phyloP scores from a whole-genome alignment of 2,329 filamentous ascomycete species.

The Sporothrix pseudoabietina region DNA sequence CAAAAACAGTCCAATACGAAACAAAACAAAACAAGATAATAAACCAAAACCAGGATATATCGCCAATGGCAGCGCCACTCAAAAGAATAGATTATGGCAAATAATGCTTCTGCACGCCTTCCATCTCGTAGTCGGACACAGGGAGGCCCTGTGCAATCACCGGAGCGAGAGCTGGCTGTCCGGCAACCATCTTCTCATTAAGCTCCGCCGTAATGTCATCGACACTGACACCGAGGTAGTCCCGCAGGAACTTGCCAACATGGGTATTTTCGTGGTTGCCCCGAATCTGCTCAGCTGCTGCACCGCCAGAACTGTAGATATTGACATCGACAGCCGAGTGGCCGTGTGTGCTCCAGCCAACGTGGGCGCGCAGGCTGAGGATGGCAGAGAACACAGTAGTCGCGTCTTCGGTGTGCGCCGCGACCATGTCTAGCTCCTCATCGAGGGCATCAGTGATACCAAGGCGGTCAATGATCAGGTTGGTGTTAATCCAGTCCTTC shows the following conservation, averaged over 20 bases:
- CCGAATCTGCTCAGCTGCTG: slow-evolving; percentile 63
- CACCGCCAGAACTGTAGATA: slow-evolving; percentile 79
- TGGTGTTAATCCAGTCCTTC: slow-evolving; percentile 66
- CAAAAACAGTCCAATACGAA: neutral
- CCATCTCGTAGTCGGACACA: slow-evolving; percentile 25
- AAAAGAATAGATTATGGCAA: neutral
- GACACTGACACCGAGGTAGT: slow-evolving; percentile 80
- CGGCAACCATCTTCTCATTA: slow-evolving; percentile 49
- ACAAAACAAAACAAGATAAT: neutral
- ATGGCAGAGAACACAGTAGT: slow-evolving; percentile 73
- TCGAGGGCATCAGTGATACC: slow-evolving; percentile 74
- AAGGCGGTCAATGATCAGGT: slow-evolving; percentile 69
- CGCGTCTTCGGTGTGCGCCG: slow-evolving; percentile 58
- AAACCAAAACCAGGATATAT: neutral
- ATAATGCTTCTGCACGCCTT: slow-evolving; percentile 12
- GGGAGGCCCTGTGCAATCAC: slow-evolving; percentile 5
- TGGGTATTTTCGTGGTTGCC: slow-evolving; percentile 97
- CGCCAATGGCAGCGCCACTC: neutral
- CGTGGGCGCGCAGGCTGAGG: slow-evolving; percentile 81
- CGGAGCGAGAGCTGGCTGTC: neutral
- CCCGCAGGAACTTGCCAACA: slow-evolving; percentile 76
- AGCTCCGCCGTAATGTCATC: slow-evolving; percentile 76
- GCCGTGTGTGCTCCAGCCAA: slow-evolving; percentile 93
- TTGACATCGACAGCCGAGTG: slow-evolving; percentile 96
- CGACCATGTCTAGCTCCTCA: slow-evolving; percentile 68